A percentile compares a stretch with the other conserved stretches of the same genome.
phyloP scores from a whole-genome alignment of 1,284 basidiomycete genomes.

The Ceratobasidium sp. region DNA sequence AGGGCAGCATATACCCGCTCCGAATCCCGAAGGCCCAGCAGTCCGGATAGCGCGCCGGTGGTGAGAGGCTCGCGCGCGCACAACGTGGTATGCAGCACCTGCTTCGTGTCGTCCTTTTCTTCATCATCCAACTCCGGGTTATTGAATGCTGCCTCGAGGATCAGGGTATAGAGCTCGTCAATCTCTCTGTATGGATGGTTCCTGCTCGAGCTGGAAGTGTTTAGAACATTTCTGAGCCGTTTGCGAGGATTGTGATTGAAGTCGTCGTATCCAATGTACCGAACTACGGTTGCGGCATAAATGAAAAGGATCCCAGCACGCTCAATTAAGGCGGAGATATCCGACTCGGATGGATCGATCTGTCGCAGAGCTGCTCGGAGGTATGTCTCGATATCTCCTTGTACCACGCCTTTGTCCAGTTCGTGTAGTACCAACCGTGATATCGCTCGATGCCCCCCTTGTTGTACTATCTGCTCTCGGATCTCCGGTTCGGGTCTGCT shows the following conservation, averaged over 20 bases:
- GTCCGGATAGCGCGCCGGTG: not conserved
- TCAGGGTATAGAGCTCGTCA: not conserved
- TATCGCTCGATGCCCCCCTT: not conserved
- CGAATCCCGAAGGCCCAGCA: not conserved
- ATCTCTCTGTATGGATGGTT: not conserved
- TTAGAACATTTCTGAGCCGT: not conserved
- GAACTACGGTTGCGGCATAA: not conserved
- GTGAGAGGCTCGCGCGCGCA: conserved; percentile 5
- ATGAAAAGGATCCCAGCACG: not conserved
- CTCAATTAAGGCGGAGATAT: not conserved
- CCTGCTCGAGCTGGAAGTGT: too few species aligned
- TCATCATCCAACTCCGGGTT: not conserved
- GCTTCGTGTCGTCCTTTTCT: not conserved
- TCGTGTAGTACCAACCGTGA: not conserved
- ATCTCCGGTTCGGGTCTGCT: not conserved
- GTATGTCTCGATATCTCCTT: conserved; percentile 5
- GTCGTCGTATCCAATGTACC: not conserved
- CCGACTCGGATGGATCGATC: not conserved
- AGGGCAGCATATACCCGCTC: not conserved
- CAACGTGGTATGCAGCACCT: not conserved
- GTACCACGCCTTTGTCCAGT: not conserved
- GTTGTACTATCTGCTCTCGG: not conserved
- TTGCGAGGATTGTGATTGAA: not conserved
- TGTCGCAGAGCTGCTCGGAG: not conserved
- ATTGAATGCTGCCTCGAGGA: not conserved